Conservation (phyloP, 108 stramenopile species). For the Aurantiochytrium sp. region DNA sequence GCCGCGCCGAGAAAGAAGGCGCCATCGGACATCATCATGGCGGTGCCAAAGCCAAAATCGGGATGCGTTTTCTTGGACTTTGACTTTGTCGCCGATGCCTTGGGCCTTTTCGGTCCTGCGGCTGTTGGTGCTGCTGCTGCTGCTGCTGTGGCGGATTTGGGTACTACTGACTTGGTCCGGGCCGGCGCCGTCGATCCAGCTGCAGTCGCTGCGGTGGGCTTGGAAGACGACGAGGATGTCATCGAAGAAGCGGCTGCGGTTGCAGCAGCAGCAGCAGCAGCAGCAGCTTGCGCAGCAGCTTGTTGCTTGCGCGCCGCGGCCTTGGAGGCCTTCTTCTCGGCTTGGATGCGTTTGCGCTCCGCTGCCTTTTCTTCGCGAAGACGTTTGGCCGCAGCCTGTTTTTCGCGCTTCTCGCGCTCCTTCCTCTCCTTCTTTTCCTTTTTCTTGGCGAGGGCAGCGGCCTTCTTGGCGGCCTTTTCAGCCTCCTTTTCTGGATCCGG, state of each 20-base stretch:
- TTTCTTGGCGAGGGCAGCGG: neutral
- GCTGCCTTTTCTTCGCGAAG: neutral
- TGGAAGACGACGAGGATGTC: too few relatives aligned
- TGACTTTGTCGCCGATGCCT: too few relatives aligned
- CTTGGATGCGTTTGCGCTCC: neutral
- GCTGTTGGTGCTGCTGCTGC: too few relatives aligned
- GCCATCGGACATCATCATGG: neutral
- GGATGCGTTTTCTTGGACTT: neutral
- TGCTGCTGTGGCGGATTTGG: too few relatives aligned
- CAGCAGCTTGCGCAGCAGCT: neutral
- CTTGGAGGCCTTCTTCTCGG: neutral
- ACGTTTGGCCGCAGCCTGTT: neutral
- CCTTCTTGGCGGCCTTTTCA: neutral
- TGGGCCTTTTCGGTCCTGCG: too few relatives aligned
- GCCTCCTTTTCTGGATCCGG: neutral
- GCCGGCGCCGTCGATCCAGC: too few relatives aligned
- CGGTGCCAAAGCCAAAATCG: neutral
- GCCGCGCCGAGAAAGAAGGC: neutral
- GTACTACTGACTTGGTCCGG: too few relatives aligned
- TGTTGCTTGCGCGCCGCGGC: neutral
- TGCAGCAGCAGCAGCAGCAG: neutral
- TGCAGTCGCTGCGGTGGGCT: too few relatives aligned
- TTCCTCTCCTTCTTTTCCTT: conserved; percentile 13
- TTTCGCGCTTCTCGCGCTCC: neutral
- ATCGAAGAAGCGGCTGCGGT: neutral